Base-by-base conservation (phyloP, 768 basidiomycete genomes). In the Pleurotus eryngii region DNA sequence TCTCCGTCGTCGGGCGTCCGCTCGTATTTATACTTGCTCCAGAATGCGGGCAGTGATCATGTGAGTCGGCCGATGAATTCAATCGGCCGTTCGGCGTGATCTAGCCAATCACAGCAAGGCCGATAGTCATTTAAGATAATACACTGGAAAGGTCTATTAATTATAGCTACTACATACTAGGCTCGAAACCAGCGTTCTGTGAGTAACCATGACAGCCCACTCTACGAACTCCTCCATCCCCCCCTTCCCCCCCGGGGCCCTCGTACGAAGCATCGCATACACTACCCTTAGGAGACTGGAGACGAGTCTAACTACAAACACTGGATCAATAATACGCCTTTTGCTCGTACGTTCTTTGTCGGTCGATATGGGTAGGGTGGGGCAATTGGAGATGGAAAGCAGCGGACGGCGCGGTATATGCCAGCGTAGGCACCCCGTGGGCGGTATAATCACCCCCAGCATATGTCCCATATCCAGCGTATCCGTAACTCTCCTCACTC, bases 311-410 rank as follows among this genome's bases (percentile, higher is more conserved):
- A 45, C 15, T 45, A 45, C 6, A 45, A 17, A 42, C 40, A 14
- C 40, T 42, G 40, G 5, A 42, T 45, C 42, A 45, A 45, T 45
- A 45, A 14, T n/a, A 45, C 5, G 11, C 30, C 30, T 35, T 35
- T 9, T 35, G 30, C 30, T 35, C 30, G 30, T 35, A 35, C 15
- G 51, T 24, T n/a, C 37, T 51, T 38, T 51, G 49, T 11, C 37
- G 49, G n/a, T 58, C 49, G 5, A 30, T 42, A 46, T 58, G 46
- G 17, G 53, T 39, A 14, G 51, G 14, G 9, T 30, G 30, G n/a
- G 54, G 46, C 26, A 17, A 55, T 27, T 59, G 51, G 15, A 46
- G 58, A 8, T 55, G 51, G 18, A 46, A 45, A n/a, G 30, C 49
- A 35, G 53, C 35, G 30, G 30, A 35, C 30, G 30, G 30, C 37